Evolutionary conservation across 129 eudicot species (phyloP), one percentile per base, ranked within the genome.

Genomic region (Solidago caesia): DNA sequence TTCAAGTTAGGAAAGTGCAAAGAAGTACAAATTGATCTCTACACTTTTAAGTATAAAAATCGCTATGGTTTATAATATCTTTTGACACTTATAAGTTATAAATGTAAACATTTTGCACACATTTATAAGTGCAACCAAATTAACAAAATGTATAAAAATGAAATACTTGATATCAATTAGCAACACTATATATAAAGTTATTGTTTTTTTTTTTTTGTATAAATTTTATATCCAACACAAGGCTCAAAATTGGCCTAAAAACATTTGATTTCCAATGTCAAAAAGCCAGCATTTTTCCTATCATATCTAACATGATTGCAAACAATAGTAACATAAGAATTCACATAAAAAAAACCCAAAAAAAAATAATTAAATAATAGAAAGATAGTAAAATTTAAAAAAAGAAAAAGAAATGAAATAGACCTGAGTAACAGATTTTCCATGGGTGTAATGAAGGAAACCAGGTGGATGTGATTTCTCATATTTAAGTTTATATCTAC

Each of bases 371-470:
- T 29, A 26, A 60, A 26, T 1, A 27, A 61, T 27, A 11, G 5
- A 6, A 4, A 55, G 25, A 12, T 55, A 12, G 9, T 39, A 42
- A 64, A 8, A 0, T 14, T 1, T 0, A 14, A n/a, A 1, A 39
- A 64, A 5, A 39, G 3, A 64, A 44, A 64, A 64, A 64, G 69
- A 64, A 64, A 64, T 13, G 14, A 26, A 64, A 12, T 41, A n/a
- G 2, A 64, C 70, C 70, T 64, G 70, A 43, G 70, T 64, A 43
- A 64, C 51, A 6, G 70, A 41, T 64, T 64, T 64, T 6, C 29
- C 70, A 64, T 42, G 70, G 16, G 51, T 12, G 49, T 43, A 64
- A 64, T 64, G 70, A 64, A 64, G 70, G 70, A 64, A 64, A 44
- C 70, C 70, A 2, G 70, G 1, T 7, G 70, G 70, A 43, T 64